Evolutionary conservation across 2,329 filamentous ascomycete species (phyloP).

Genomic region (Neospermospora avenae): DNA sequence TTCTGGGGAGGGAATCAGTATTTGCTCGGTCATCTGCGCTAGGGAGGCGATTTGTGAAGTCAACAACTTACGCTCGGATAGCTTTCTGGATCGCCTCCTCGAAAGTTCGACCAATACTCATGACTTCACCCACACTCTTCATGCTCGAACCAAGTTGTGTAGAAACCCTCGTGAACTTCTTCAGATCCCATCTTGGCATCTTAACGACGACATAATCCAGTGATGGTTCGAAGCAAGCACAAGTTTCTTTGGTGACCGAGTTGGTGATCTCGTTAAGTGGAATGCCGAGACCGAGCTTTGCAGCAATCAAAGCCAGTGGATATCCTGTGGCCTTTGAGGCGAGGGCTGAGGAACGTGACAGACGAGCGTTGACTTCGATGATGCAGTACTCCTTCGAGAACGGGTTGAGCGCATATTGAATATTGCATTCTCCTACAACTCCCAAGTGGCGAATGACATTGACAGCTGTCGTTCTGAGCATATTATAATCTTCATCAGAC

Average conservation of each 20-base stretch:
- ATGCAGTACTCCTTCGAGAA: conserved; percentile 97
- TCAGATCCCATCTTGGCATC: conserved; percentile 97
- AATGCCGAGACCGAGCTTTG: conserved; percentile 92
- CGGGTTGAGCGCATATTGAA: conserved; percentile 95
- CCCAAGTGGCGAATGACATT: conserved; percentile 96
- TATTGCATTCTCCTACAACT: conserved; percentile 98
- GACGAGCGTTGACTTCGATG: conserved; percentile 95
- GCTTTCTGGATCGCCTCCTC: conserved; percentile 99
- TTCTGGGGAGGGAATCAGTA: too few species aligned
- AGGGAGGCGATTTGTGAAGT: too few species aligned
- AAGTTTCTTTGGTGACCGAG: conserved; percentile 91
- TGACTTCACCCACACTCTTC: conserved; percentile 99
- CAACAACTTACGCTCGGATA: too few species aligned
- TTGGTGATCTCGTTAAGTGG: conserved; percentile 96
- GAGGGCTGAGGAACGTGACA: conserved; percentile 91
- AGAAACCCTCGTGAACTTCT: conserved; percentile 97
- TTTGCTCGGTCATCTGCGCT: too few species aligned
- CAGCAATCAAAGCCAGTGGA: conserved; percentile 91
- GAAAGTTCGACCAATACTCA: conserved; percentile 95
- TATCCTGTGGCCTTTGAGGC: conserved; percentile 98
- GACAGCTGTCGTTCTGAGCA: conserved; percentile 94
- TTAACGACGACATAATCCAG: conserved; percentile 98
- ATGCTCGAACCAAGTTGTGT: conserved; percentile 95
- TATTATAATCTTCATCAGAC: conserved; percentile 98
- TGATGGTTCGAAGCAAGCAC: conserved; percentile 96